Conservation (phyloP, 768 basidiomycete genomes). For the Boletales sp. region DNA sequence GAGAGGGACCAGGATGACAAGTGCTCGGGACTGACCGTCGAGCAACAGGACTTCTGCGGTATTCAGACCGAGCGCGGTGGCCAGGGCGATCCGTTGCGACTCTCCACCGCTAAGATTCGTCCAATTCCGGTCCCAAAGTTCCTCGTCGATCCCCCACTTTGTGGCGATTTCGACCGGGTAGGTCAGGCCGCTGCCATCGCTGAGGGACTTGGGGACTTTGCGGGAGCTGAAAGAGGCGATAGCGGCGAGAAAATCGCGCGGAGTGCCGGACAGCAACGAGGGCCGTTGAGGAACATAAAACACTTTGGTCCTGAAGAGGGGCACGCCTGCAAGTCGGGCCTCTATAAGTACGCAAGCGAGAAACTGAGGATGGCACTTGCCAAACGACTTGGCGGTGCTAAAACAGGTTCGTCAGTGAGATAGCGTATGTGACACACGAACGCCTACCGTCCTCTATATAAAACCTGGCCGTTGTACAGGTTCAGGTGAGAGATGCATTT, state of each 20-base stretch:
- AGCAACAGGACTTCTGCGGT: slow-evolving; percentile 76
- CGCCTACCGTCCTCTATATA: slow-evolving; percentile 64
- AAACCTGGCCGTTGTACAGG: slow-evolving; percentile 61
- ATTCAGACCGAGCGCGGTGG: slow-evolving; percentile 67
- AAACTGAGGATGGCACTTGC: slow-evolving; percentile 28
- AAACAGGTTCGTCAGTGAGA: not conserved
- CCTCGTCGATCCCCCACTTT: slow-evolving; percentile 62
- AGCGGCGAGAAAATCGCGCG: slow-evolving; percentile 62
- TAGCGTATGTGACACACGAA: not conserved
- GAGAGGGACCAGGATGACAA: not conserved
- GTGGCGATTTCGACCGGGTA: slow-evolving; percentile 52
- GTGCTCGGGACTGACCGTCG: slow-evolving; percentile 54
- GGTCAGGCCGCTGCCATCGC: slow-evolving; percentile 23
- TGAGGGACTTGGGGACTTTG: slow-evolving; percentile 24
- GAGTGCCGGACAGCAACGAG: slow-evolving; percentile 80
- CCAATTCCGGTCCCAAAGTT: slow-evolving; percentile 82
- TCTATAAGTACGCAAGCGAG: not conserved
- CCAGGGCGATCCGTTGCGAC: slow-evolving; percentile 76
- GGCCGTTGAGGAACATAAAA: slow-evolving; percentile 88
- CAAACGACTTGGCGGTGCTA: slow-evolving; percentile 50
- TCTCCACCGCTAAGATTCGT: slow-evolving; percentile 82
- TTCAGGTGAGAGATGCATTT: slow-evolving; percentile 84
- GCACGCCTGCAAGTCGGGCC: slow-evolving; percentile 53
- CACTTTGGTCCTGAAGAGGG: slow-evolving; percentile 72
- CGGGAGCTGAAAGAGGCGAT: slow-evolving; percentile 52